Conservation (phyloP, 2,329 filamentous ascomycete genomes). For the Rhinocladiella similis region DNA sequence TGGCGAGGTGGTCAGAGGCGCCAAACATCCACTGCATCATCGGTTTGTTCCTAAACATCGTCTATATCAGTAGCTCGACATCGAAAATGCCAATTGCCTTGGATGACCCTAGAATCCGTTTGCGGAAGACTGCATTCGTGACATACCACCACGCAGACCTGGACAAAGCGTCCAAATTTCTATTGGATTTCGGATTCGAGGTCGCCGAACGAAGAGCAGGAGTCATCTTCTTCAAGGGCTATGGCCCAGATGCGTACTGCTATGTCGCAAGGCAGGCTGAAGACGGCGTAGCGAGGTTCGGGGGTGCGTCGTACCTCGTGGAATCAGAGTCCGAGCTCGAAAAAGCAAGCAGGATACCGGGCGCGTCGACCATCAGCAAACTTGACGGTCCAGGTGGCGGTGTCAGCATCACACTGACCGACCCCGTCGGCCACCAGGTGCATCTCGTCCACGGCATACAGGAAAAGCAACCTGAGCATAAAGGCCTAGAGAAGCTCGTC, state of each 20-base stretch:
- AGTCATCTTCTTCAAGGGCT: constrained; percentile 23
- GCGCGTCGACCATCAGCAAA: constrained; percentile 34
- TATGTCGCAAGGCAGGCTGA: constrained; percentile 16
- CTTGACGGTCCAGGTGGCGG: constrained; percentile 32
- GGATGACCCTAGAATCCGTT: constrained; percentile 8
- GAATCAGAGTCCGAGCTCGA: constrained; percentile 19
- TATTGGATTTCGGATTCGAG: constrained; percentile 23
- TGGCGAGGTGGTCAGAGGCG: neutral
- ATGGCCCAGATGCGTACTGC: constrained; percentile 22
- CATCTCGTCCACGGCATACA: constrained; percentile 36
- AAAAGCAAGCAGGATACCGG: constrained; percentile 25
- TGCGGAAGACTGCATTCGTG: constrained; percentile 24
- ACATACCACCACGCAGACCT: constrained; percentile 27
- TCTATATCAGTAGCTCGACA: neutral
- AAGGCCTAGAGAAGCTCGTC: constrained; percentile 32
- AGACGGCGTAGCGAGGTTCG: constrained; percentile 11
- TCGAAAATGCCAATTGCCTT: constrained; percentile 6
- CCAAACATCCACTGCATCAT: neutral
- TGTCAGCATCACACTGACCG: constrained; percentile 21
- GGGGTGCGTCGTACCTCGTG: constrained; percentile 22
- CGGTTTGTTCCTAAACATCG: neutral
- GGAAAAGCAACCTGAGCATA: constrained; percentile 12
- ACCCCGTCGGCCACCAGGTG: constrained; percentile 28
- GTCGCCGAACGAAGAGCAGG: constrained; percentile 15
- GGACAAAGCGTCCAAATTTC: constrained; percentile 21